Conservation (phyloP, 192 early-diverging fungal species). For the Dissophora ornata region DNA sequence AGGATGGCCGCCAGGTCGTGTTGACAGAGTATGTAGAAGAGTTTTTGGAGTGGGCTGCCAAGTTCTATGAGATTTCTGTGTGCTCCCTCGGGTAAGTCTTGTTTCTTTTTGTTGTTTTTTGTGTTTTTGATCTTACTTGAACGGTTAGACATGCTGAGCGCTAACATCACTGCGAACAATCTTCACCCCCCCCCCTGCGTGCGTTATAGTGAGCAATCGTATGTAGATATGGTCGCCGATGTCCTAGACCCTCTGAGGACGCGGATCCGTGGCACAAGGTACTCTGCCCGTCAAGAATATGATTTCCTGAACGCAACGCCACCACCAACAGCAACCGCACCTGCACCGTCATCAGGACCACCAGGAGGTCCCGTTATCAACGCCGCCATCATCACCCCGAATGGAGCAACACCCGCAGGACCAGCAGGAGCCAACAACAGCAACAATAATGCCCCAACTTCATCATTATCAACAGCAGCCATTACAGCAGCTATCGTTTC, state of each 20-base stretch:
- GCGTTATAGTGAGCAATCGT: slow-evolving; percentile 76
- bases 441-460: not conserved
- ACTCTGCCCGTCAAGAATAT: slow-evolving; percentile 77
- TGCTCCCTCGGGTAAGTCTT: slow-evolving; percentile 72
- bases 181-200: too few species aligned
- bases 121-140: too few species aligned
- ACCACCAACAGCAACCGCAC: not conserved
- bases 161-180: too few species aligned
- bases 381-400: too few species aligned
- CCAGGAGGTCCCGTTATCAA: too few species aligned
- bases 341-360: not conserved
- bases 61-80: slow-evolving; percentile 76
- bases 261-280: slow-evolving; percentile 68
- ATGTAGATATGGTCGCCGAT: slow-evolving; percentile 76
- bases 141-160: too few species aligned
- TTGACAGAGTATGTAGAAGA: slow-evolving; percentile 73
- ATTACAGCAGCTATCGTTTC: slow-evolving; percentile 23
- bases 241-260: slow-evolving; percentile 71
- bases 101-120: not conserved
- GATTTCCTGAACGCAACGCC: slow-evolving; percentile 59
- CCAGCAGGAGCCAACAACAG: not conserved
- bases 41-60: slow-evolving; percentile 79
- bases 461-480: slow-evolving; percentile 10
- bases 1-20: slow-evolving; percentile 73
- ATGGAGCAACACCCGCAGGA: not conserved